Conservation (phyloP, 1,284 basidiomycete genomes). For the Cutaneotrichosporon sp. region DNA sequence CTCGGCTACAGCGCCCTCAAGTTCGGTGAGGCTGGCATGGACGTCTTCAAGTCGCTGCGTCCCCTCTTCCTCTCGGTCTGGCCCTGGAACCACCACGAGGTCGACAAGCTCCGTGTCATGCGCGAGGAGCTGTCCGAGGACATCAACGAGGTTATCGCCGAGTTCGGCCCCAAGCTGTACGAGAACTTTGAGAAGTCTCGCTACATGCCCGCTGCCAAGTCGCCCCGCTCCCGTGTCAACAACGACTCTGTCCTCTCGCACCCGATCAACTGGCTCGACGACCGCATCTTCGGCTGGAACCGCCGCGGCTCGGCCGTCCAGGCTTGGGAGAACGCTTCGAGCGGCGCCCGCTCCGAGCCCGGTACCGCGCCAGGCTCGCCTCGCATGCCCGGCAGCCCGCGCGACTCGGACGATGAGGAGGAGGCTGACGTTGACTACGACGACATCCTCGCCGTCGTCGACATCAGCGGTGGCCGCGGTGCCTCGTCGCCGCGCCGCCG, state of each 20-base stretch:
- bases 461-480: constrained; percentile 34
- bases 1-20: constrained; percentile 95
- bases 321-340: constrained; percentile 42
- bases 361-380: constrained; percentile 42
- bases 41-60: constrained; percentile 95
- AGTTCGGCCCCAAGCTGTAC: constrained; percentile 81
- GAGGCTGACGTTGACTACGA: constrained; percentile 58
- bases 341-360: constrained; percentile 33
- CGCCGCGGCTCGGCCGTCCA: constrained; percentile 44
- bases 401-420: constrained; percentile 54
- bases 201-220: constrained; percentile 75
- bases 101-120: constrained; percentile 77
- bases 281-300: constrained; percentile 54
- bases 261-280: constrained; percentile 54
- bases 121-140: constrained; percentile 80
- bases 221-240: constrained; percentile 39
- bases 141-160: constrained; percentile 84
- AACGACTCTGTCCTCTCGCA: constrained; percentile 52
- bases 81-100: constrained; percentile 85
- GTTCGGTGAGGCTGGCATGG: constrained; percentile 98
- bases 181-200: constrained; percentile 87
- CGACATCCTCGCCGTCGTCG: constrained; percentile 53
- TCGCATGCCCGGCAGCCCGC: constrained; percentile 41
- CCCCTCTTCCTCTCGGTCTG: constrained; percentile 88
- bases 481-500: constrained; percentile 32